phyloP scores from a whole-genome alignment of 2,329 filamentous ascomycete species.

The Neofusicoccum sp. region DNA sequence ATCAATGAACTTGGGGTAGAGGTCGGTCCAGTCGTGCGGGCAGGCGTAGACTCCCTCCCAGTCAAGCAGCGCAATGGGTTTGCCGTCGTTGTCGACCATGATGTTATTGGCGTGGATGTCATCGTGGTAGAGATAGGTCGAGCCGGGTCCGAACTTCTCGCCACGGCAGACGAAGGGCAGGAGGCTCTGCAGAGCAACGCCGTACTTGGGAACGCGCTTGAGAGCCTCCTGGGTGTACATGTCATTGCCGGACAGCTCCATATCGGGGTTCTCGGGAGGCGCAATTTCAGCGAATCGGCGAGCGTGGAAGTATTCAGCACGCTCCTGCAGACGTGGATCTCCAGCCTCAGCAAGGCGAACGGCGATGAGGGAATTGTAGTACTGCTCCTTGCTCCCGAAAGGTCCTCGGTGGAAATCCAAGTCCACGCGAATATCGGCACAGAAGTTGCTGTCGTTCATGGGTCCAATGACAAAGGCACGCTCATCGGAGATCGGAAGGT shows the following conservation, averaged over 20 bases:
- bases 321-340: background rate
- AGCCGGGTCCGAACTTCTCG: background rate
- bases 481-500: background rate
- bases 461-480: background rate
- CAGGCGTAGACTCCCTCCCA: slow-evolving; percentile 15
- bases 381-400: background rate
- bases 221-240: background rate
- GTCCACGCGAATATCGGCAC: background rate
- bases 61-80: slow-evolving; percentile 15
- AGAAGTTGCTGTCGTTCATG: background rate
- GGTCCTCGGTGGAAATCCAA: background rate
- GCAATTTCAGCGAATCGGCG: background rate
- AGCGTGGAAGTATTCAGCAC: background rate
- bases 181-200: background rate
- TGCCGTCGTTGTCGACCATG: slow-evolving; percentile 14
- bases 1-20: background rate
- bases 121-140: background rate
- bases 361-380: background rate
- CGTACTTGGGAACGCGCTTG: background rate
- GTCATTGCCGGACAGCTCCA: background rate
- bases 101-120: slow-evolving; percentile 18
- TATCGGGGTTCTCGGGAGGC: background rate
- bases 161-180: background rate
- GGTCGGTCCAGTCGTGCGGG: background rate
- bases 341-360: background rate